These are phyloP conservation scores for Sporothrix luriei DNA, from an alignment of 2,329 filamentous ascomycete genomes.

Conservation along the genomic window DNA sequence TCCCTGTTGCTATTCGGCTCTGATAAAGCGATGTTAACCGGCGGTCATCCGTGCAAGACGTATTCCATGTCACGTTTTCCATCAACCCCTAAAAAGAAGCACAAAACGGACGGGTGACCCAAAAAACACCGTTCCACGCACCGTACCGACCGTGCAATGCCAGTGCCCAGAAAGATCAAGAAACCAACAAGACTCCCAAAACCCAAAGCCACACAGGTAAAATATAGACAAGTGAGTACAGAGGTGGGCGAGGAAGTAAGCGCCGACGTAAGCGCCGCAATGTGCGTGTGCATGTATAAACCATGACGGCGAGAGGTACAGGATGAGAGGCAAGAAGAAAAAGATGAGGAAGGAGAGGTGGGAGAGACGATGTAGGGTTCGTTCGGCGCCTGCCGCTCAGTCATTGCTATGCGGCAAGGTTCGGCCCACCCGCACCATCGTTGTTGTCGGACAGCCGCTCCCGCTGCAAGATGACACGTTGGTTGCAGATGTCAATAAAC, in stretches of 20 bases:
- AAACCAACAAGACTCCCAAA: constrained; percentile 11
- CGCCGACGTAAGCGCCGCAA: background rate
- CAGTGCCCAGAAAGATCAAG: background rate
- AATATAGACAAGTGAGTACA: constrained; percentile 13
- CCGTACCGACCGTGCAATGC: constrained; percentile 5
- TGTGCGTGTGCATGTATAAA: background rate
- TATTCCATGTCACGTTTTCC: constrained; percentile 1
- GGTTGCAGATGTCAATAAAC: constrained; percentile 71
- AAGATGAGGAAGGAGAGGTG: too few species aligned
- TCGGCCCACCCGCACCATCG: constrained; percentile 30
- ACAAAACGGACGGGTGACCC: background rate
- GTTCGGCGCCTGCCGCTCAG: background rate
- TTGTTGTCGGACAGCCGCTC: constrained; percentile 51
- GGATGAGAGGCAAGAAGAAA: background rate
- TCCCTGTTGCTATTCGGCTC: background rate
- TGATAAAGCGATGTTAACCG: background rate
- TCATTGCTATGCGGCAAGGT: constrained; percentile 30
- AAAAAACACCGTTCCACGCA: constrained; percentile 2
- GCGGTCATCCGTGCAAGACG: background rate
- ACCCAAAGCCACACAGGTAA: constrained; percentile 2
- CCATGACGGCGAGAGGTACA: background rate
- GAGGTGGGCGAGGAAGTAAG: background rate
- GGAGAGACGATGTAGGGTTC: background rate
- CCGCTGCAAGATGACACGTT: constrained; percentile 65
- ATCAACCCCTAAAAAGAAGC: background rate